Percentiles rank a stretch among this genome's conserved stretches.
Evolutionary conservation across 2,329 filamentous ascomycete species (phyloP).

Genomic region (Helotiales sp.): DNA sequence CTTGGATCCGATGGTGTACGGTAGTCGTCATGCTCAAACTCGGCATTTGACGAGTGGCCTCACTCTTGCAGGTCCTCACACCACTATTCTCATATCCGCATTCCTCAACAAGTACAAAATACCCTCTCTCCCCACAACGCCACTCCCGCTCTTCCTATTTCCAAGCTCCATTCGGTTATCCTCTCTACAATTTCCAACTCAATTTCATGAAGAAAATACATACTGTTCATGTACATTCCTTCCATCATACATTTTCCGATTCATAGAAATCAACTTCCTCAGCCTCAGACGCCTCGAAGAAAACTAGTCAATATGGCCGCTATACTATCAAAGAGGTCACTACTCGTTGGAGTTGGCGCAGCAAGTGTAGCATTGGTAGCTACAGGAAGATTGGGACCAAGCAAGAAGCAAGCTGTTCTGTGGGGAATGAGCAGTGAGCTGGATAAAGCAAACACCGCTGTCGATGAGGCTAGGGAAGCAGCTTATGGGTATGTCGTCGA

Average conservation of each 20-base stretch:
- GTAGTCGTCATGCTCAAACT: not conserved
- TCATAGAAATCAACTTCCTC: not conserved
- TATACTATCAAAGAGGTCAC: not conserved
- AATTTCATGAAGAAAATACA: not conserved
- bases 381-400: slow-evolving; percentile 3
- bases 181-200: not conserved
- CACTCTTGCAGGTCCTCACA: not conserved
- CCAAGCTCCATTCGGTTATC: not conserved
- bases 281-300: not conserved
- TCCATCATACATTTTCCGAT: not conserved
- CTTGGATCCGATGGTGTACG: not conserved
- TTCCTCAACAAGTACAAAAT: not conserved
- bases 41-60: not conserved
- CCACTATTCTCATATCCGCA: not conserved
- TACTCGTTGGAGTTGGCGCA: not conserved
- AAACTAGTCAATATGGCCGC: not conserved
- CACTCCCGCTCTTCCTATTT: not conserved
- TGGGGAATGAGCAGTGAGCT: slow-evolving; percentile 7
- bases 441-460: slow-evolving; percentile 3
- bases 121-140: not conserved
- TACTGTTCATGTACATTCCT: slow-evolving; percentile 6
- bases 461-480: slow-evolving; percentile 3
- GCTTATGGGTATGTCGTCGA: slow-evolving; percentile 8
- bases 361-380: not conserved
- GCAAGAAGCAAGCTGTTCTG: slow-evolving; percentile 9